A percentile compares a stretch with the other conserved stretches of the same genome.
phyloP scores from a whole-genome alignment of 805 yeast species.

The Ogataea salicorniae region DNA sequence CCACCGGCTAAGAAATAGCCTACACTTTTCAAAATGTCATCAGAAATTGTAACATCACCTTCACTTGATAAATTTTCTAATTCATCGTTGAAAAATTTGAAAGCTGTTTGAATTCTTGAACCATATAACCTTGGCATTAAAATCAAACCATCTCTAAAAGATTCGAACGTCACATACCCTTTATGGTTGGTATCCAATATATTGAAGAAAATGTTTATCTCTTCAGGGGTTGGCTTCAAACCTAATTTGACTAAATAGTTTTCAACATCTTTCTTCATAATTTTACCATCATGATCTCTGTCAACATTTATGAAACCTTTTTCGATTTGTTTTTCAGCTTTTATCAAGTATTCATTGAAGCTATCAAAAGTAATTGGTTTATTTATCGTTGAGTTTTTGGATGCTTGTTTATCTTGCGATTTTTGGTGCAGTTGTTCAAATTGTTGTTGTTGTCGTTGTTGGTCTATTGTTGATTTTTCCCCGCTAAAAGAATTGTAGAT shows the following conservation, averaged over 20 bases:
- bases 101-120: constrained; percentile 76
- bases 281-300: constrained; percentile 64
- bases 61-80: constrained; percentile 76
- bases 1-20: constrained; percentile 96
- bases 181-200: constrained; percentile 50
- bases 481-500: constrained; percentile 57
- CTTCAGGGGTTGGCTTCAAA: constrained; percentile 45
- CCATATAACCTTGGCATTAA: constrained; percentile 80
- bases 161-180: constrained; percentile 74
- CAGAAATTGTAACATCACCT: constrained; percentile 84
- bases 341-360: constrained; percentile 57
- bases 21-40: constrained; percentile 73
- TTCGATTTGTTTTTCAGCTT: constrained; percentile 67
- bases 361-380: constrained; percentile 51
- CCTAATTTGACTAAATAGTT: constrained; percentile 56
- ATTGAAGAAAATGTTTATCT: constrained; percentile 51
- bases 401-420: too few species aligned
- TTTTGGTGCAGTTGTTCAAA: too few species aligned
- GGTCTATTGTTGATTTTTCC: neutral
- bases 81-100: constrained; percentile 72
- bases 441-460: neutral
- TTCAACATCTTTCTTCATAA: constrained; percentile 61
- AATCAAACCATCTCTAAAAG: constrained; percentile 77
- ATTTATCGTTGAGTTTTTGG: neutral
- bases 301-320: constrained; percentile 67